phyloP scores from a whole-genome alignment of 345 rosid genomes.

The Geranium brycei region DNA sequence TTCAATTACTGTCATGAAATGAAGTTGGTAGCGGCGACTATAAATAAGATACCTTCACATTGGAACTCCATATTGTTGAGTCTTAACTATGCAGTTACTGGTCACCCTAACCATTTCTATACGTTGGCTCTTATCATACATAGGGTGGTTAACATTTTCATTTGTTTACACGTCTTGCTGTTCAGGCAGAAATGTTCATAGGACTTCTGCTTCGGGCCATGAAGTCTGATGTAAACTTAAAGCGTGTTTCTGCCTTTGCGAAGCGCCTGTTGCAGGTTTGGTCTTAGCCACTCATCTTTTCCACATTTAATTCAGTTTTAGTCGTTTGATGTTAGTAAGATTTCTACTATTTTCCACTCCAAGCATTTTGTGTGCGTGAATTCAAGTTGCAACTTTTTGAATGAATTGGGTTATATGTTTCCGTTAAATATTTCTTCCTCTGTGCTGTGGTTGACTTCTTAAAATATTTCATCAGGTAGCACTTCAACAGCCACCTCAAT shows the following conservation, averaged over 20 bases:
- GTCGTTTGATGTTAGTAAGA: too few species aligned
- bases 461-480: constrained; percentile 48
- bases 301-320: too few species aligned
- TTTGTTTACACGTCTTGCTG: background rate
- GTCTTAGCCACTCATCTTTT: background rate
- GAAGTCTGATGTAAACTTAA: constrained; percentile 79
- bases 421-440: background rate
- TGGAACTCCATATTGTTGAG: too few species aligned
- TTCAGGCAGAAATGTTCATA: constrained; percentile 88
- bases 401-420: background rate
- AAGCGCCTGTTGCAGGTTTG: constrained; percentile 88
- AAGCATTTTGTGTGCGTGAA: background rate
- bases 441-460: background rate
- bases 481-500: constrained; percentile 88
- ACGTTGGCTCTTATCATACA: too few species aligned
- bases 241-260: constrained; percentile 75
- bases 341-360: background rate
- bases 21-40: too few species aligned
- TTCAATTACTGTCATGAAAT: too few species aligned
- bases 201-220: constrained; percentile 85
- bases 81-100: too few species aligned
- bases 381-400: background rate
- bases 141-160: background rate
- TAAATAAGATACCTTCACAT: too few species aligned
- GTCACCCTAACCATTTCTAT: too few species aligned